Evolutionary conservation across 148 eudicot species (phyloP).

Genomic region (Rhododendron ovatum): DNA sequence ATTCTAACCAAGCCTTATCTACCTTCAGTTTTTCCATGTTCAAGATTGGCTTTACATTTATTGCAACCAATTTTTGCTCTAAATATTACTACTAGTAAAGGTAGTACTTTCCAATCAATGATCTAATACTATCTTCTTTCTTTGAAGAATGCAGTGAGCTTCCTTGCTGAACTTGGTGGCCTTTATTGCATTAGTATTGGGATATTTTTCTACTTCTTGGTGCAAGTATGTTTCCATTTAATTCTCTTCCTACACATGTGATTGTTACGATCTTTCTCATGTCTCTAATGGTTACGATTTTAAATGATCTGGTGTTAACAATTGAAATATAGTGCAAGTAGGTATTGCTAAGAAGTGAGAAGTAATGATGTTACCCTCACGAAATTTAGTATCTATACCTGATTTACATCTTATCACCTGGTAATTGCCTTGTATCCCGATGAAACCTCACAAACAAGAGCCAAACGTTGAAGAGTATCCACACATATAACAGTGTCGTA

Average conservation of each 20-base stretch:
- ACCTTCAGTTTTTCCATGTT: not conserved
- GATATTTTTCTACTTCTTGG: conserved; percentile 77
- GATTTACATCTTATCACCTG: not conserved
- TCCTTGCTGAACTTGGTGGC: conserved; percentile 92
- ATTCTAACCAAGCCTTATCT: not conserved
- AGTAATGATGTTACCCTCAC: not conserved
- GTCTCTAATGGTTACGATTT: not conserved
- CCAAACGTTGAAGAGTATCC: not conserved
- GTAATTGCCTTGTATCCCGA: not conserved
- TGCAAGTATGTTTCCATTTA: conserved; percentile 62
- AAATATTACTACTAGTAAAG: not conserved
- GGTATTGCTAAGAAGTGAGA: not conserved
- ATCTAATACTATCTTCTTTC: conserved; percentile 30
- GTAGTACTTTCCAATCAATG: not conserved
- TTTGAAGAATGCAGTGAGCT: conserved; percentile 73
- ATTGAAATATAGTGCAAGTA: not conserved
- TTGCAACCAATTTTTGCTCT: not conserved
- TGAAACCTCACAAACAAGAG: not conserved
- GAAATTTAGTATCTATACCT: not conserved
- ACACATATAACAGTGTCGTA: not conserved
- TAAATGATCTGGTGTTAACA: not conserved
- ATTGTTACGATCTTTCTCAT: not conserved
- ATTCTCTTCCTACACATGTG: not conserved
- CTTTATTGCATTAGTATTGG: conserved; percentile 82
- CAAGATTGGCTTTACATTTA: not conserved